Conservation (phyloP, 805 yeast genomes). For the Suhomyces faveliae region DNA sequence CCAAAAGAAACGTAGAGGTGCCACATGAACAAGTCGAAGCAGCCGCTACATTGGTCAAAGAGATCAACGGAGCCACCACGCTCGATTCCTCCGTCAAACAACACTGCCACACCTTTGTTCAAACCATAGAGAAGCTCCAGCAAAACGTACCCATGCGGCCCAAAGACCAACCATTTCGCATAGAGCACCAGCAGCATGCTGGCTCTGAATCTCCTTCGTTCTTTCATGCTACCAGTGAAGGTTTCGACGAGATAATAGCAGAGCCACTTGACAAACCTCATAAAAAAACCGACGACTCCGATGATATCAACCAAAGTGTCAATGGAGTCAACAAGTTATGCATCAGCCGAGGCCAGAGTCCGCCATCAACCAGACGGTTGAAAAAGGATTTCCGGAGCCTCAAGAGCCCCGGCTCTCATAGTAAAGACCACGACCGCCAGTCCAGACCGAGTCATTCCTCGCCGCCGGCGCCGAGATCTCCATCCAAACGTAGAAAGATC, state of each 20-base stretch:
- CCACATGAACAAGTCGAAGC: conserved; percentile 1
- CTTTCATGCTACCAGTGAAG: background rate
- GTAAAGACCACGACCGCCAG: background rate
- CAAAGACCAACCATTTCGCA: conserved; percentile 16
- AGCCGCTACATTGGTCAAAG: background rate
- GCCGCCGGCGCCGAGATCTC: conserved; percentile 4
- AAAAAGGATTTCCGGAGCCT: background rate
- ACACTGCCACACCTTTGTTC: background rate
- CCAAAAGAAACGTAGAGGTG: conserved; percentile 7
- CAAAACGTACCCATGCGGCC: conserved; percentile 10
- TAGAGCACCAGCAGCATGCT: conserved; percentile 10
- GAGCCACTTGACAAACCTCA: background rate
- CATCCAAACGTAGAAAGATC: conserved; percentile 8
- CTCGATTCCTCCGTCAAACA: conserved; percentile 1
- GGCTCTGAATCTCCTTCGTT: background rate
- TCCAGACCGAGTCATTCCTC: background rate
- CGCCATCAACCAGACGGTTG: background rate
- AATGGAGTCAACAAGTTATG: conserved; percentile 14
- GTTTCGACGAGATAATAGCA: conserved; percentile 4
- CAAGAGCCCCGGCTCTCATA: background rate
- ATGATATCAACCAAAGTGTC: conserved; percentile 16
- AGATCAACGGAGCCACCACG: background rate
- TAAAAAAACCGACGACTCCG: conserved; percentile 8
- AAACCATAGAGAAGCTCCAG: background rate
- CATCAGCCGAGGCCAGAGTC: conserved; percentile 5